Base-by-base conservation (phyloP, 1,284 basidiomycete species). In the Trametes sp. region DNA sequence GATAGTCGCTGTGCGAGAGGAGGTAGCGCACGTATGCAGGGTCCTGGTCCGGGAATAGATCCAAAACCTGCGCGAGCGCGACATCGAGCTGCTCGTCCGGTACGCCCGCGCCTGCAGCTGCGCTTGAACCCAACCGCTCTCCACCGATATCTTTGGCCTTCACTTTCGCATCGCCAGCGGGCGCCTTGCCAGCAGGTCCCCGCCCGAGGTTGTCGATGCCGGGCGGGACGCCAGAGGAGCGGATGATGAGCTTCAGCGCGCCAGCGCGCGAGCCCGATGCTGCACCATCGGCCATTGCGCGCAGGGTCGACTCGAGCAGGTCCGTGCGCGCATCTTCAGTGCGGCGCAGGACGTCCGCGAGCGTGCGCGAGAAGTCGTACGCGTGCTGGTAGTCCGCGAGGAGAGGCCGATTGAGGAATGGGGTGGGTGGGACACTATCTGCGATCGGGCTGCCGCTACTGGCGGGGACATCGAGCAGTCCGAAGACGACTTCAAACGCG, bases 311-410 rank as follows among this genome's bases (percentile, higher is more conserved):
- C 62, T 88, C 85, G 16, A 92, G 70, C 31, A 84, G 64, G 63
- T 89, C 84, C 16, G 88, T 70, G 46, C 86, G 80, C 1, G 82
- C 81, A 64, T 90, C 87, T 56, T 86, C 84, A 35, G 83, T 82
- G 49, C 79, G 74, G 21, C 71, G 75, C 10, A 89, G 73, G 13
- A 81, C 79, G 5, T 77, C 76, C 10, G 78, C 69, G 14, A 93
- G 78, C 1, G 81, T 81, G 31, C 71, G 75, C 10, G 82, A 80
- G 13, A 92, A 76, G 48, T 84, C 80, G 73, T 91, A 89, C 1
- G 86, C 78, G 45, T 87, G 80, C 61, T 92, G 87, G 73, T 92
- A 92, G 70, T 93, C 91, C 11, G 81, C 81, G 16, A 93, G 73
- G 26, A 93, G 79, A 14, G 89, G 73, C 19, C 83, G 84, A 69